Evolutionary conservation across 2,329 filamentous ascomycete genomes (phyloP).

Genomic region (Ceratocystis variospora): DNA sequence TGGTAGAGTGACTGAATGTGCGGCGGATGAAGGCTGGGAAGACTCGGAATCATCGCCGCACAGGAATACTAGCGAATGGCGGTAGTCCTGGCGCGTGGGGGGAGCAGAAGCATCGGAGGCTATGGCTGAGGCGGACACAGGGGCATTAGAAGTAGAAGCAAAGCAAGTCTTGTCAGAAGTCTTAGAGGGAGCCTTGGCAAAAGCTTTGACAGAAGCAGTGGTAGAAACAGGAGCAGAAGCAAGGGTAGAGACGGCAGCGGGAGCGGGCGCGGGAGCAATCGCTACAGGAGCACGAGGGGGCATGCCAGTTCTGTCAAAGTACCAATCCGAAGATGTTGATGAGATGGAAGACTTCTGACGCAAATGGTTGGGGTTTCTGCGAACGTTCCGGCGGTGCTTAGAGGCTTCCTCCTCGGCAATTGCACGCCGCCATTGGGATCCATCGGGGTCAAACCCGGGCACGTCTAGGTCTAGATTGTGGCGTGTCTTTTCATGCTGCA

Average conservation of each 20-base stretch:
- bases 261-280: not conserved
- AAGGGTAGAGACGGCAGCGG: not conserved
- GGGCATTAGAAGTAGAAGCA: not conserved
- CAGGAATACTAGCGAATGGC: not conserved
- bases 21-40: not conserved
- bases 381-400: not conserved
- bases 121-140: not conserved
- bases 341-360: slow-evolving; percentile 1
- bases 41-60: not conserved
- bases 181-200: too few relatives aligned
- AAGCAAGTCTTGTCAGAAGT: not conserved
- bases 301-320: not conserved
- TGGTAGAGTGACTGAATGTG: not conserved
- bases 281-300: not conserved
- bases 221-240: too few relatives aligned
- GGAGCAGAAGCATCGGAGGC: not conserved
- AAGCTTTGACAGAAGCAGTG: too few relatives aligned
- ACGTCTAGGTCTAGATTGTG: slow-evolving; percentile 5
- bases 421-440: not conserved
- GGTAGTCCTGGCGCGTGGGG: not conserved
- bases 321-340: not conserved
- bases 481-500: slow-evolving; percentile 11
- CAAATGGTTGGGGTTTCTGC: not conserved
- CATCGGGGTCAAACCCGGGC: slow-evolving; percentile 1
- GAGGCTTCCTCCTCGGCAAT: slow-evolving; percentile 1